phyloP scores from a whole-genome alignment of 768 basidiomycete genomes.

The Harrya chromipes region DNA sequence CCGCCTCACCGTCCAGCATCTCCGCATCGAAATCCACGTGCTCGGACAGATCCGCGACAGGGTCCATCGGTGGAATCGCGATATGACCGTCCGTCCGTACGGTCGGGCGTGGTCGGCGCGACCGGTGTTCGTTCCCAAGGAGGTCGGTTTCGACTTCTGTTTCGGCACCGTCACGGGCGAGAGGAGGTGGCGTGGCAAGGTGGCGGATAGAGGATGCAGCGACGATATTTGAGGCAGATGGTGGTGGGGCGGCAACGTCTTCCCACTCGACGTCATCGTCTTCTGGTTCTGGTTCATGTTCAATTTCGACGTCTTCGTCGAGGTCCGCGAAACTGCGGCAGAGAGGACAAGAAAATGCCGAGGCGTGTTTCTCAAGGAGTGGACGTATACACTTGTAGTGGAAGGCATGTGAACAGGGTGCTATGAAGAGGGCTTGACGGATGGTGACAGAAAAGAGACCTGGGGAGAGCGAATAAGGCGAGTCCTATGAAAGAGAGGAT shows the following conservation, averaged over 20 bases:
- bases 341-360: constrained; percentile 92
- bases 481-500: not conserved
- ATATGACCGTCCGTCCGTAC: constrained; percentile 30
- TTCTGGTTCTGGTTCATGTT: constrained; percentile 36
- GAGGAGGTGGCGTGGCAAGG: constrained; percentile 22
- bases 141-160: constrained; percentile 32
- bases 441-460: constrained; percentile 86
- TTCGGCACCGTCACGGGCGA: constrained; percentile 31
- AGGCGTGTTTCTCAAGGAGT: constrained; percentile 82
- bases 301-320: constrained; percentile 90
- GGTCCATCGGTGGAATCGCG: constrained; percentile 2
- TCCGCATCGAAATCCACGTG: constrained; percentile 23
- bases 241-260: constrained; percentile 3
- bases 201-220: constrained; percentile 8
- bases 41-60: constrained; percentile 7
- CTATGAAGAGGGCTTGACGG: constrained; percentile 94
- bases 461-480: constrained; percentile 18
- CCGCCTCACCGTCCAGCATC: constrained; percentile 26
- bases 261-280: constrained; percentile 29
- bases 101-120: constrained; percentile 19
- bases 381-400: constrained; percentile 98
- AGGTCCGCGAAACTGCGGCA: constrained; percentile 94
- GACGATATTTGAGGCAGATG: not conserved
- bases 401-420: constrained; percentile 95
- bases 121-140: constrained; percentile 10